A percentile compares a stretch with the other conserved stretches of the same genome.
Conservation (phyloP, 805 yeast species). For the Wickerhamomyces chaumierensis region DNA sequence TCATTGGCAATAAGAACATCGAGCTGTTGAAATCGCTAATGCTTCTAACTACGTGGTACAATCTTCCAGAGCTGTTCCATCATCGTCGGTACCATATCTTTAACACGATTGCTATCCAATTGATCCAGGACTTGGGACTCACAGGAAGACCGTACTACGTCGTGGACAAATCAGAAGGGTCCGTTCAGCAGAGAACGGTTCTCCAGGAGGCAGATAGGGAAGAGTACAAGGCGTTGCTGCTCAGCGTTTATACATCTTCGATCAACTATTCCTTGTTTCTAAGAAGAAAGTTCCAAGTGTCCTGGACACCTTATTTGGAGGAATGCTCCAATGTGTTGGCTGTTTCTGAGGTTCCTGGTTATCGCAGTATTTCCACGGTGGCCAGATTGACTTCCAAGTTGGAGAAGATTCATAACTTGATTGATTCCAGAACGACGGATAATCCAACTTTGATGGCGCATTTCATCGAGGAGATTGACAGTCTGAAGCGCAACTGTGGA, state of each 20-base stretch:
- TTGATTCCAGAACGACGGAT: constrained; percentile 8
- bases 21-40: constrained; percentile 56
- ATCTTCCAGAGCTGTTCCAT: constrained; percentile 70
- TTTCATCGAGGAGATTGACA: constrained; percentile 9
- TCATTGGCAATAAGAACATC: constrained; percentile 58
- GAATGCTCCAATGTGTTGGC: constrained; percentile 45
- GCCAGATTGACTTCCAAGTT: constrained; percentile 47
- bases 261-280: constrained; percentile 56
- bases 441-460: constrained; percentile 10
- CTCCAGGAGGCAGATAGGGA: constrained; percentile 27
- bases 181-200: constrained; percentile 28
- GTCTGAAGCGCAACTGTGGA: constrained; percentile 1
- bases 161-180: constrained; percentile 28
- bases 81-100: constrained; percentile 70
- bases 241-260: constrained; percentile 50
- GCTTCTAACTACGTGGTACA: constrained; percentile 67
- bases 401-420: constrained; percentile 35
- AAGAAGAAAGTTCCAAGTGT: constrained; percentile 48
- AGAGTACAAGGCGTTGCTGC: constrained; percentile 40
- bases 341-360: constrained; percentile 19
- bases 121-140: constrained; percentile 71
- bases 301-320: constrained; percentile 53
- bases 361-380: constrained; percentile 39
- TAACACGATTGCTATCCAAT: constrained; percentile 48
- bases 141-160: constrained; percentile 38